Percentiles rank a stretch among this genome's conserved stretches.
Evolutionary conservation across 106 monocot species (phyloP).

Genomic region (Agapanthus africanus): DNA sequence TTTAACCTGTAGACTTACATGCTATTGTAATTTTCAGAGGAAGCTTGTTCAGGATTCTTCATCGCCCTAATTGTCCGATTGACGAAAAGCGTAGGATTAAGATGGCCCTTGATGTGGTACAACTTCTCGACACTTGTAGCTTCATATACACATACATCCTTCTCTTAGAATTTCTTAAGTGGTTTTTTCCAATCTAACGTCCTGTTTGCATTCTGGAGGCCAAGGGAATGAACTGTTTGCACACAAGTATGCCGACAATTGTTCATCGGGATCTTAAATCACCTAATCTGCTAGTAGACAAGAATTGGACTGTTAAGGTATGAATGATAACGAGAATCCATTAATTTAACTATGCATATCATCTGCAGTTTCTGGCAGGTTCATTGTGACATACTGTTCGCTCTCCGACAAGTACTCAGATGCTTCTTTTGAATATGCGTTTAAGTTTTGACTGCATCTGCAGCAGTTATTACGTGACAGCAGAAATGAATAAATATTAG

Average conservation of each 20-base stretch:
- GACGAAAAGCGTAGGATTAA: slow-evolving; percentile 88
- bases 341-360: neutral
- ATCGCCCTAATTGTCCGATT: slow-evolving; percentile 94
- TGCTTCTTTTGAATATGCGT: neutral
- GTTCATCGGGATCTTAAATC: slow-evolving; percentile 98
- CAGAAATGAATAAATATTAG: neutral
- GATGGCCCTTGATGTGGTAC: slow-evolving; percentile 98
- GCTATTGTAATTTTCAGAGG: slow-evolving; percentile 48
- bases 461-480: neutral
- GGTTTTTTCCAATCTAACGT: neutral
- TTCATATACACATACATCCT: neutral
- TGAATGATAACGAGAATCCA: slow-evolving; percentile 11
- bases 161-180: neutral
- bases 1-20: too few relatives aligned
- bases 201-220: slow-evolving; percentile 35
- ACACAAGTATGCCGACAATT: slow-evolving; percentile 77
- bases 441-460: too few relatives aligned
- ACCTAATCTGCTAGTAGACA: slow-evolving; percentile 93
- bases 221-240: slow-evolving; percentile 95
- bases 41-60: slow-evolving; percentile 91
- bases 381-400: neutral
- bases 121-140: neutral
- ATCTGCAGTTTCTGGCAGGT: neutral
- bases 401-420: neutral
- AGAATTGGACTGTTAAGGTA: slow-evolving; percentile 98